Evolutionary conservation across 495 filamentous ascomycete species (phyloP), one percentile per base, ranked within the genome.

Genomic region (Penicillium malachiteum): DNA sequence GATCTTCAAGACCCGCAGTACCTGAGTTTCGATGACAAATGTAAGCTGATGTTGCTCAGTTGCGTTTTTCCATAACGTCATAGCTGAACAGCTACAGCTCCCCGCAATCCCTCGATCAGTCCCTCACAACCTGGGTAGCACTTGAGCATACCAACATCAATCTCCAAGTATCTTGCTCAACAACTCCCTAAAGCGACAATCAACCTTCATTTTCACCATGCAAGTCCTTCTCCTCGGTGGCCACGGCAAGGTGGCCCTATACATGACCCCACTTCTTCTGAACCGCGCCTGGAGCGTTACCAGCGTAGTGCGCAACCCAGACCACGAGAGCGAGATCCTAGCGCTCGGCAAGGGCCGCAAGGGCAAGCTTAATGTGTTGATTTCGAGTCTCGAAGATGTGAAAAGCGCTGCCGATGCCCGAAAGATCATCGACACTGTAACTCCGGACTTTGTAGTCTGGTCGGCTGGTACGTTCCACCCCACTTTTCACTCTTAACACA

Each of bases 141-240:
- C 21, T 26, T 26, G 21, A 4, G 21, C 4, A 26, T 26, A n/a
- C n/a, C n/a, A 26, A 26, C 21, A 26, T 26, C 21, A 26, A 26
- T 26, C 21, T 26, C 21, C 21, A 26, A 26, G 21, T 26, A 1
- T 26, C 21, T 4, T 26, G n/a, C n/a, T n/a, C n/a, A n/a, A n/a
- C n/a, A n/a, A n/a, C n/a, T n/a, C n/a, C 21, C 21, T 26, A 4
- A 26, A 37, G 9, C 11, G 9, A 13, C 45, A 46, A 32, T 52
- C 18, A 14, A 16, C 1, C 14, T 37, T 7, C 18, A 46, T 30
- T 11, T 18, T 47, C 60, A 72, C 43, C 50, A 74, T 76, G 71
- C 72, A 84, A 62, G 82, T 91, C 51, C 82, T 91, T 46, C 72
- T 94, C 39, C 84, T 95, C 39, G 90, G 90, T 57, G 89, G 89